Conservation (phyloP, 2,329 filamentous ascomycete genomes). For the Cadophora luteo-olivacea region DNA sequence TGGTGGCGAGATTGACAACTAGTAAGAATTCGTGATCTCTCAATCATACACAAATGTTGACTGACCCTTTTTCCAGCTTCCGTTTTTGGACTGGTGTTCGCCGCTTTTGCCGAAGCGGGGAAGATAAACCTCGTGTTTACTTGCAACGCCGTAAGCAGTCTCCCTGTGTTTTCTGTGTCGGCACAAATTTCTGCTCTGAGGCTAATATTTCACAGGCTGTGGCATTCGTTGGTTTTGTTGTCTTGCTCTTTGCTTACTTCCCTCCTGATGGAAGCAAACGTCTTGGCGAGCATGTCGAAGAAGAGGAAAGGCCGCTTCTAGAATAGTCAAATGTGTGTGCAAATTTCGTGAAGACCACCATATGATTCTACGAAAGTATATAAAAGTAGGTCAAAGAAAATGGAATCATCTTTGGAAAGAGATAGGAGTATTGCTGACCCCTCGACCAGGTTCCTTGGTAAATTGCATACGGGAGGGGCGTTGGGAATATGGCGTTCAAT, state of each 20-base stretch:
- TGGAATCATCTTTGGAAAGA: neutral
- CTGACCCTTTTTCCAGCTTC: constrained; percentile 52
- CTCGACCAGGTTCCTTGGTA: neutral
- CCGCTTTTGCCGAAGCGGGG: constrained; percentile 64
- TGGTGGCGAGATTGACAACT: constrained; percentile 66
- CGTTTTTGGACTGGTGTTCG: constrained; percentile 72
- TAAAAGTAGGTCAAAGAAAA: neutral
- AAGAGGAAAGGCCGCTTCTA: neutral
- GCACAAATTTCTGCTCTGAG: neutral
- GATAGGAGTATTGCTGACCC: neutral
- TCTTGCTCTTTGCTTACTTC: constrained; percentile 53
- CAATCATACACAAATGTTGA: neutral
- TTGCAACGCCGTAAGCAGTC: constrained; percentile 63
- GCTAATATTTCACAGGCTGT: constrained; percentile 50
- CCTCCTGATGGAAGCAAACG: constrained; percentile 50
- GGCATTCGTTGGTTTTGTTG: constrained; percentile 57
- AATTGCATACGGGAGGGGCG: neutral
- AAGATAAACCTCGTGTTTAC: constrained; percentile 69
- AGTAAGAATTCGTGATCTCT: constrained; percentile 24
- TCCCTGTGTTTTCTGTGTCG: neutral
- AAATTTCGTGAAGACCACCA: neutral
- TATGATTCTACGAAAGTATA: neutral
- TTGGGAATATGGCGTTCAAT: neutral
- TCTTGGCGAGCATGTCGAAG: constrained; percentile 11
- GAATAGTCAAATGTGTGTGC: neutral